Conservation (phyloP, 2,329 filamentous ascomycete genomes). For the Xylariaceae sp. region DNA sequence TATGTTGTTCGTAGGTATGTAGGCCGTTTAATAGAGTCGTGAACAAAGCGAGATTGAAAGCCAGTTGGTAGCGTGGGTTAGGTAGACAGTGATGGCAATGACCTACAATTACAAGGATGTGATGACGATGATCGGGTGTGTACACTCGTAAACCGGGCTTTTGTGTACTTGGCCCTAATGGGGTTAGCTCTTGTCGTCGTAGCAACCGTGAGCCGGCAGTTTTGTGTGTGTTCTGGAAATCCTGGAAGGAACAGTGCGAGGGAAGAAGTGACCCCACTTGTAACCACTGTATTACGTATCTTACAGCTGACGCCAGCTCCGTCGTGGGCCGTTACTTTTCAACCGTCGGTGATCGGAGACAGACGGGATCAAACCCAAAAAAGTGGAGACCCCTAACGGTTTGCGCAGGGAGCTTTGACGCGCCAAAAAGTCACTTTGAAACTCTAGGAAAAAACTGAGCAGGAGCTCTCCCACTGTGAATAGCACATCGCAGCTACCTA, state of each 20-base stretch:
- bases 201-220: conserved; percentile 10
- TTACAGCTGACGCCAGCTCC: neutral
- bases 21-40: neutral
- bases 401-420: no score
- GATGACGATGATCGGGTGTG: conserved; percentile 7
- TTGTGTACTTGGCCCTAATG: conserved; percentile 13
- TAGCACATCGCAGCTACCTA: neutral
- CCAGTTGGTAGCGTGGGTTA: no score
- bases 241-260: no score
- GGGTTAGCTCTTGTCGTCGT: conserved; percentile 14
- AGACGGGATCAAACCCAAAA: no score
- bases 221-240: neutral
- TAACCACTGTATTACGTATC: neutral
- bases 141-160: conserved; percentile 3
- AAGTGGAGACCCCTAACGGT: no score
- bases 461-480: neutral
- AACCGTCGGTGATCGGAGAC: neutral
- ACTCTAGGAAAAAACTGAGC: no score
- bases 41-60: neutral
- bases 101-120: conserved; percentile 2
- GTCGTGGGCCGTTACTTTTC: no score
- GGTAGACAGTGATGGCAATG: neutral
- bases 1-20: neutral
- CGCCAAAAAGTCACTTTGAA: no score
- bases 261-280: neutral